Conservation (phyloP, 1,284 basidiomycete species). For the Malassezia furfur region DNA sequence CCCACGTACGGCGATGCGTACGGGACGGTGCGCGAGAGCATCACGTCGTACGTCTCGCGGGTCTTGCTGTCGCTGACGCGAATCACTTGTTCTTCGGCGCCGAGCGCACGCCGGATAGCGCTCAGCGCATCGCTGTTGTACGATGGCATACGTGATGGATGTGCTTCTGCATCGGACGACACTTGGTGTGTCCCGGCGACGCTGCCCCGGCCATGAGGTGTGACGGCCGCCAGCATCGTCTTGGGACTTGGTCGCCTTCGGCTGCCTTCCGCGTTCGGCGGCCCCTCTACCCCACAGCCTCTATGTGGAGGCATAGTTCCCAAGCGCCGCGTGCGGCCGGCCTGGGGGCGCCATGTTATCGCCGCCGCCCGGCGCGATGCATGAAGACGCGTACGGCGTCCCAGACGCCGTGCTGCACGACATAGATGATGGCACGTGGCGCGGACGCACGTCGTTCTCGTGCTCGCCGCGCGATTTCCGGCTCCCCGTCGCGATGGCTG, state of each 20-base stretch:
- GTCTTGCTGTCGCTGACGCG: constrained; percentile 35
- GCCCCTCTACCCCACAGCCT: neutral
- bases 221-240: constrained; percentile 1
- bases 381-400: neutral
- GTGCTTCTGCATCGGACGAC: no score
- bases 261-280: neutral
- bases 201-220: neutral
- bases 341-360: neutral
- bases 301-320: neutral
- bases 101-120: constrained; percentile 29
- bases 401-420: neutral
- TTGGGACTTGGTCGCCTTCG: neutral
- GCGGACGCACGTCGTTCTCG: constrained; percentile 5
- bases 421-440: neutral
- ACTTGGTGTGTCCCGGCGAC: neutral
- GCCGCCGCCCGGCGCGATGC: neutral
- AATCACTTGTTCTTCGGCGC: constrained; percentile 37
- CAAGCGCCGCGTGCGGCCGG: neutral
- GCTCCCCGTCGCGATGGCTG: constrained; percentile 6
- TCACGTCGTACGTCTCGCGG: constrained; percentile 38
- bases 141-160: no score
- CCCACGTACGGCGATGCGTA: constrained; percentile 35
- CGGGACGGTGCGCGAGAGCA: constrained; percentile 34
- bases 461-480: constrained; percentile 19
- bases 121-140: constrained; percentile 8